Evolutionary conservation across 768 basidiomycete genomes (phyloP).

Genomic region (Lentinula boryana): DNA sequence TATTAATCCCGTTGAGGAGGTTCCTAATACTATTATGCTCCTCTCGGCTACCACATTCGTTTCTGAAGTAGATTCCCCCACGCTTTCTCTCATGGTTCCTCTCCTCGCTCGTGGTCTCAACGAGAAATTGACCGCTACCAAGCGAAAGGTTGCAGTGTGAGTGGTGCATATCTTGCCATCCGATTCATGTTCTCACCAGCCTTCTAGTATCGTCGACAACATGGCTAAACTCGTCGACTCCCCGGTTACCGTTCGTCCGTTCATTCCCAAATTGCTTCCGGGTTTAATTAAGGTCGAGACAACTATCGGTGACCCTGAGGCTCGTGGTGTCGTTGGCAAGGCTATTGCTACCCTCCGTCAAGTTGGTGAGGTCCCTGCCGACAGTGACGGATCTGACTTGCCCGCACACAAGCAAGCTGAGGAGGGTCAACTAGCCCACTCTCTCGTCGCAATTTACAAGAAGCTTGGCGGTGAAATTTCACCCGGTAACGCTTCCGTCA

Average conservation of each 20-base stretch:
- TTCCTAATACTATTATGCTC: slow-evolving; percentile 88
- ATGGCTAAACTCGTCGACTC: slow-evolving; percentile 99
- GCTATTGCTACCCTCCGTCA: slow-evolving; percentile 96
- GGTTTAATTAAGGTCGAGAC: slow-evolving; percentile 94
- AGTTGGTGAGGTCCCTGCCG: slow-evolving; percentile 83
- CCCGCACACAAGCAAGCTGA: slow-evolving; percentile 80
- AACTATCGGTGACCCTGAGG: slow-evolving; percentile 96
- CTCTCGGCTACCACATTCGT: slow-evolving; percentile 99
- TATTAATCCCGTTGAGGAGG: slow-evolving; percentile 99
- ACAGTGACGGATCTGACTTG: slow-evolving; percentile 85
- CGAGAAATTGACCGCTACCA: slow-evolving; percentile 93
- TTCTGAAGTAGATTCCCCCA: slow-evolving; percentile 97
- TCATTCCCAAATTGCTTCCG: slow-evolving; percentile 92
- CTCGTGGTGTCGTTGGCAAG: slow-evolving; percentile 84
- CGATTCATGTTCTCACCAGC: not conserved
- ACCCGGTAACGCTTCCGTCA: slow-evolving; percentile 47
- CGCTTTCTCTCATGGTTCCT: slow-evolving; percentile 97
- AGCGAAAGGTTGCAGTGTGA: slow-evolving; percentile 96
- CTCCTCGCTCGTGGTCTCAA: slow-evolving; percentile 88
- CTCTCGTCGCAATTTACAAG: slow-evolving; percentile 78
- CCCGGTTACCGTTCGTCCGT: slow-evolving; percentile 89
- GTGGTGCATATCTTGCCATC: not conserved
- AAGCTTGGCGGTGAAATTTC: slow-evolving; percentile 65
- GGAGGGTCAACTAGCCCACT: slow-evolving; percentile 53
- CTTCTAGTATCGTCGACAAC: slow-evolving; percentile 84